phyloP scores from a whole-genome alignment of 2,329 filamentous ascomycete genomes.

The Neonectria ditissima region DNA sequence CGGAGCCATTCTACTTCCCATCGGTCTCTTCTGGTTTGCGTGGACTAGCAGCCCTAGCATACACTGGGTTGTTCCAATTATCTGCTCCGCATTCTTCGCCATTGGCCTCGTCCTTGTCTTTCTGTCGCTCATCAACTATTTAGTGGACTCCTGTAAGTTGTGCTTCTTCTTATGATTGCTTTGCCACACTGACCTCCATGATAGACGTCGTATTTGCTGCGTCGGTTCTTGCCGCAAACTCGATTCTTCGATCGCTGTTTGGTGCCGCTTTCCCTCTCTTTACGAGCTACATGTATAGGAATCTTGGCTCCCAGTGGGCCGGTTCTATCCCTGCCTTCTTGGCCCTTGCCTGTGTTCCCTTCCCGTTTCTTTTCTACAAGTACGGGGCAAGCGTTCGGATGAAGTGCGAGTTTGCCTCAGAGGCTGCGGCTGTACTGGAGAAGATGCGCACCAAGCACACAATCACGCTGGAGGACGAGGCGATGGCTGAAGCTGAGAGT shows the following conservation, averaged over 20 bases:
- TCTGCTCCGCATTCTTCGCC: constrained; percentile 49
- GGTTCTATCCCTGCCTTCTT: constrained; percentile 12
- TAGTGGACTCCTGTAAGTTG: constrained; percentile 59
- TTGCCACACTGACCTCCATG: neutral
- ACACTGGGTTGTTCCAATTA: constrained; percentile 62
- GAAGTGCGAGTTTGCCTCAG: constrained; percentile 14
- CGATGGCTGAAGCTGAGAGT: neutral
- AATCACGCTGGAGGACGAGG: neutral
- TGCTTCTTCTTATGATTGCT: neutral
- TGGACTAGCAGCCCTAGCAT: constrained; percentile 64
- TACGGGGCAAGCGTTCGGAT: constrained; percentile 4
- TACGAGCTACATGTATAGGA: constrained; percentile 52
- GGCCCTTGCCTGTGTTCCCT: constrained; percentile 13
- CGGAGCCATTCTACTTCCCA: constrained; percentile 64
- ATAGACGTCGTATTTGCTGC: constrained; percentile 75
- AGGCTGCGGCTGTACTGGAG: neutral
- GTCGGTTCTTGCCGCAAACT: constrained; percentile 74
- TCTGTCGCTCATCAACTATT: constrained; percentile 64
- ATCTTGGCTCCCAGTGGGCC: constrained; percentile 14
- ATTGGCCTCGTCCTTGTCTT: constrained; percentile 64
- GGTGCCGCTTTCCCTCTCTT: constrained; percentile 77
- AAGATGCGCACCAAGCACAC: neutral
- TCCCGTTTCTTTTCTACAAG: constrained; percentile 7
- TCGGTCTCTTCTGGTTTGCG: constrained; percentile 68
- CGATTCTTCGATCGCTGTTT: constrained; percentile 74